These are phyloP conservation scores for Chlorella sp. DNA, from an alignment of 139 green algal genomes.

Conservation along the genomic window DNA sequence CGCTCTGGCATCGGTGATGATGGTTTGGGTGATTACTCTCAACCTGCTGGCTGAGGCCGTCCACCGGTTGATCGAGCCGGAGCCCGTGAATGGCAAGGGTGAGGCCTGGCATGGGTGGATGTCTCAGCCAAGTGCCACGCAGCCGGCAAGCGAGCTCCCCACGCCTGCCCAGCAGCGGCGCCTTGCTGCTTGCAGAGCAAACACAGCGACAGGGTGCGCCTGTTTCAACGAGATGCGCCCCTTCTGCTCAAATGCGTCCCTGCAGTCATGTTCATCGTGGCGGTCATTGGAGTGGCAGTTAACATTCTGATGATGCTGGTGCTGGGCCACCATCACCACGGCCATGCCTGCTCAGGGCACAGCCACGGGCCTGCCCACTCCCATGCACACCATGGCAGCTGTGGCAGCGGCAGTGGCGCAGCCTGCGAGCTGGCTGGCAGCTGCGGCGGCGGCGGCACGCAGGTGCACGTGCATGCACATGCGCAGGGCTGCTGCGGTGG, in stretches of 20 bases:
- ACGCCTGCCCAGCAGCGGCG: too few relatives aligned
- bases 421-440: not conserved
- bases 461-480: not conserved
- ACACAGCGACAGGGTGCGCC: too few relatives aligned
- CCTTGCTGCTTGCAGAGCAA: too few relatives aligned
- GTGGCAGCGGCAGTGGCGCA: conserved; percentile 15
- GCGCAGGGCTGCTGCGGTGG: conserved; percentile 27
- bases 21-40: conserved; percentile 82
- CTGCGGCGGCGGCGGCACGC: conserved; percentile 2
- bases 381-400: conserved; percentile 32
- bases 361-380: not conserved
- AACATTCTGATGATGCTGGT: conserved; percentile 80
- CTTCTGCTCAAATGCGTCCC: too few relatives aligned
- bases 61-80: conserved; percentile 63
- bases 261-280: conserved; percentile 89
- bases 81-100: conserved; percentile 80
- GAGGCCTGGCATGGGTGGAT: too few relatives aligned
- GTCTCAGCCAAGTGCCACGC: too few relatives aligned
- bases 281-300: conserved; percentile 77
- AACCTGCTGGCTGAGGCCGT: conserved; percentile 89
- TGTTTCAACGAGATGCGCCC: too few relatives aligned
- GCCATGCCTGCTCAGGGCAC: not conserved
- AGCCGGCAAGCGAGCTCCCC: too few relatives aligned
- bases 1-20: conserved; percentile 57
- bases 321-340: conserved; percentile 47